Evolutionary conservation across 116 monocot species (phyloP).

Genomic region (Posidonia oceanica): DNA sequence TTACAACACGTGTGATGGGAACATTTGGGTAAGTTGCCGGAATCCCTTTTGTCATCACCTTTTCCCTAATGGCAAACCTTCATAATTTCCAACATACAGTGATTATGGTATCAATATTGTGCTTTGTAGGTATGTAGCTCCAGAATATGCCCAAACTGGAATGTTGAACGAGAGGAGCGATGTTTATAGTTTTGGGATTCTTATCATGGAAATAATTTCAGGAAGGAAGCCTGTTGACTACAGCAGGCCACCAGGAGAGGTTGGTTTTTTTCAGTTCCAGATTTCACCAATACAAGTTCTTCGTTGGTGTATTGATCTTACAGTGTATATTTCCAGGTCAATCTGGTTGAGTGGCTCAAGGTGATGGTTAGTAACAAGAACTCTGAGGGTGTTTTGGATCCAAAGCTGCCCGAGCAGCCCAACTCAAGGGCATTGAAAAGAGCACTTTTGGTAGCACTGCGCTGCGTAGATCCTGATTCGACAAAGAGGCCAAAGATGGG

Average conservation of each 20-base stretch:
- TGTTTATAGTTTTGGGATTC: slow-evolving; percentile 88
- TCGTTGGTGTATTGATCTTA: background rate
- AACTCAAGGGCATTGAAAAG: slow-evolving; percentile 55
- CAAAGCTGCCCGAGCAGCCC: slow-evolving; percentile 58
- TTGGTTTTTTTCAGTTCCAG: slow-evolving; percentile 35
- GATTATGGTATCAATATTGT: background rate
- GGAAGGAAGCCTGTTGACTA: slow-evolving; percentile 79
- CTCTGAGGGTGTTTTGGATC: slow-evolving; percentile 83
- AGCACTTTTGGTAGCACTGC: slow-evolving; percentile 60
- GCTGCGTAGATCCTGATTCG: slow-evolving; percentile 83
- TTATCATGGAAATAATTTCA: slow-evolving; percentile 85
- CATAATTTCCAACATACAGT: too few species aligned
- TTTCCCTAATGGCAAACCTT: background rate
- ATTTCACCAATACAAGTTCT: background rate
- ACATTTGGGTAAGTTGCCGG: slow-evolving; percentile 60
- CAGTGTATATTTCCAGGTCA: slow-evolving; percentile 41
- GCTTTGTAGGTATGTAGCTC: slow-evolving; percentile 69
- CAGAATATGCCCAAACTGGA: slow-evolving; percentile 85
- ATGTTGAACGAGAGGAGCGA: slow-evolving; percentile 94
- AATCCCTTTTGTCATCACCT: background rate
- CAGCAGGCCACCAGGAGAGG: slow-evolving; percentile 65
- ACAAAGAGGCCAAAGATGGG: slow-evolving; percentile 81
- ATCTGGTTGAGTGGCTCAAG: slow-evolving; percentile 90
- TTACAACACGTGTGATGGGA: slow-evolving; percentile 91
- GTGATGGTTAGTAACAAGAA: slow-evolving; percentile 64